phyloP scores from a whole-genome alignment of 257 asterid genomes.

The Solanum acaule region DNA sequence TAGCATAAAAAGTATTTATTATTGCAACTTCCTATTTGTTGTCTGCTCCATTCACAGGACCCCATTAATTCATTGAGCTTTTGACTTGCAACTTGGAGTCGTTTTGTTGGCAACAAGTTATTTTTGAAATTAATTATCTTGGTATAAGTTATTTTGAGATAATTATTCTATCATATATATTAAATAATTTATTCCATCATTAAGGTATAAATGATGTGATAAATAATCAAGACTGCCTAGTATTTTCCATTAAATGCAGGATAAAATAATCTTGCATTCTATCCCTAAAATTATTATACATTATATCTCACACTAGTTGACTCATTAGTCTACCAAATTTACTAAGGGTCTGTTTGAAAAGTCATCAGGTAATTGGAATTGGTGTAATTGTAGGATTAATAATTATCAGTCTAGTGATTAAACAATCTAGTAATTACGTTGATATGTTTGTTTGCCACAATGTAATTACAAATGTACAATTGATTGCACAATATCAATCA shows the following conservation, averaged over 20 bases:
- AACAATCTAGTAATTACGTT: too few relatives aligned
- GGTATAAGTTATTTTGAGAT: too few relatives aligned
- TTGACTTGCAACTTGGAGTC: not conserved
- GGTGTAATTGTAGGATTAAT: too few relatives aligned
- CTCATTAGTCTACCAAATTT: too few relatives aligned
- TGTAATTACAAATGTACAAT: not conserved
- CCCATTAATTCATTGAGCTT: not conserved
- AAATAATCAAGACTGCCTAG: too few relatives aligned
- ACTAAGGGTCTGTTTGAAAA: not conserved
- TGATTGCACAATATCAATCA: not conserved
- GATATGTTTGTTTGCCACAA: not conserved
- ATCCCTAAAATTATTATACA: not conserved
- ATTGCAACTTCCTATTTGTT: not conserved
- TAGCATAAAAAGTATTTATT: not conserved
- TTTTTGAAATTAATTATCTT: too few relatives aligned
- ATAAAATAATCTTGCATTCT: not conserved
- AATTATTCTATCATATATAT: too few relatives aligned
- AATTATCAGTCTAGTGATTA: too few relatives aligned
- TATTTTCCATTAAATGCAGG: too few relatives aligned
- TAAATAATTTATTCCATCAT: too few relatives aligned
- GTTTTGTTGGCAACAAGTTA: not conserved
- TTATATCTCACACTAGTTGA: not conserved
- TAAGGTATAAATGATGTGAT: not conserved
- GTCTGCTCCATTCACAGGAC: not conserved
- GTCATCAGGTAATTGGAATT: not conserved